Evolutionary conservation across 148 eudicot genomes (phyloP).

Genomic region (Camellia granthamiana): DNA sequence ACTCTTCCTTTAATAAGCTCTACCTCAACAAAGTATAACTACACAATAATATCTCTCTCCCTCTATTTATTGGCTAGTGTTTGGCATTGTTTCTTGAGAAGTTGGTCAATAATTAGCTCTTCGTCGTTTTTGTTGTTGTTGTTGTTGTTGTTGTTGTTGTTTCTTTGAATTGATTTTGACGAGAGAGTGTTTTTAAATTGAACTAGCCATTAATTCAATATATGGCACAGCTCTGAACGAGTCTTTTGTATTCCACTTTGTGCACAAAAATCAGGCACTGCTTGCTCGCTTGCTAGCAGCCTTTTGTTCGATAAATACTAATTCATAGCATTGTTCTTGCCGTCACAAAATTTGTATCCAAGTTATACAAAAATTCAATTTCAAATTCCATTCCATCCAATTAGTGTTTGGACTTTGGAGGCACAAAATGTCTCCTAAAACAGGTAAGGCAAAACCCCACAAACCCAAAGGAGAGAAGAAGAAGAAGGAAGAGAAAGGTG

Average conservation of each 20-base stretch:
- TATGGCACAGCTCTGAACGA: background rate
- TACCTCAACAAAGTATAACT: too few relatives aligned
- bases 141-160: background rate
- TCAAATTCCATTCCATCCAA: too few relatives aligned
- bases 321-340: constrained; percentile 5
- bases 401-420: background rate
- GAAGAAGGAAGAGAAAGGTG: constrained; percentile 97
- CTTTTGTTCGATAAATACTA: background rate
- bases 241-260: background rate
- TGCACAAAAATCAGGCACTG: background rate
- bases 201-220: too few relatives aligned
- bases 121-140: background rate
- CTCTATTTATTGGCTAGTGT: background rate
- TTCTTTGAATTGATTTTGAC: background rate
- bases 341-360: background rate
- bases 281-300: too few relatives aligned
- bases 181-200: too few relatives aligned
- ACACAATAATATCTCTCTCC: background rate
- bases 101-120: background rate
- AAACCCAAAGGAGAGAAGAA: constrained; percentile 94
- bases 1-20: constrained; percentile 12
- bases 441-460: constrained; percentile 75
- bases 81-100: constrained; percentile 4
- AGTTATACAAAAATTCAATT: background rate
- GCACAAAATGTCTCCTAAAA: constrained; percentile 75